phyloP scores from a whole-genome alignment of 768 basidiomycete species.

The Rhodosporidiobolus sp. region DNA sequence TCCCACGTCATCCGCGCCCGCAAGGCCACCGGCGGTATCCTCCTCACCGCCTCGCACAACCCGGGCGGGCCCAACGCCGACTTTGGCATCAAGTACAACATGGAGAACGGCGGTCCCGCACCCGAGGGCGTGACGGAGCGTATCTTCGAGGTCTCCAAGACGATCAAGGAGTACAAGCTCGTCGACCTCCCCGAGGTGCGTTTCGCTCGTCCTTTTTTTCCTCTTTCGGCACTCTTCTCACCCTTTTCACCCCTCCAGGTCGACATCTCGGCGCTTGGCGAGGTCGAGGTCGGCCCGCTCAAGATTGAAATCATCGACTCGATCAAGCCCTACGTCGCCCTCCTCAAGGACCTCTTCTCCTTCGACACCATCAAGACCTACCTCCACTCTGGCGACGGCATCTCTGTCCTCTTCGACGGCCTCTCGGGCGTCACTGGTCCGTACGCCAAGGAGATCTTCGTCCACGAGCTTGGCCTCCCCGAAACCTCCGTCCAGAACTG shows the following conservation, averaged over 20 bases:
- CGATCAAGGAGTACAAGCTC: slow-evolving; percentile 77
- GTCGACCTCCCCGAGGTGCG: slow-evolving; percentile 72
- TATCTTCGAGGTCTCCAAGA: slow-evolving; percentile 88
- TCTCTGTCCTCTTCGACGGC: slow-evolving; percentile 90
- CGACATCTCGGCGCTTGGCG: slow-evolving; percentile 77
- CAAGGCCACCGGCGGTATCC: slow-evolving; percentile 93
- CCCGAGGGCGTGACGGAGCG: slow-evolving; percentile 94
- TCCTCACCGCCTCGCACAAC: slow-evolving; percentile 95
- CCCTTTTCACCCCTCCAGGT: slow-evolving; percentile 54
- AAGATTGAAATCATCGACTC: slow-evolving; percentile 90
- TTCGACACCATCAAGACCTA: slow-evolving; percentile 87
- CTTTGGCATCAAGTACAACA: slow-evolving; percentile 99
- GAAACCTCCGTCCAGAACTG: slow-evolving; percentile 84
- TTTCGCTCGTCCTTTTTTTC: slow-evolving; percentile 11
- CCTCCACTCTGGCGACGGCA: slow-evolving; percentile 66
- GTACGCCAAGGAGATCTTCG: slow-evolving; percentile 82
- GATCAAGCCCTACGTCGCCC: slow-evolving; percentile 76
- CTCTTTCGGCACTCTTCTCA: too few species aligned
- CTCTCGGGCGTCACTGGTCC: slow-evolving; percentile 96
- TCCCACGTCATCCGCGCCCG: slow-evolving; percentile 94
- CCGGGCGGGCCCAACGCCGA: slow-evolving; percentile 95
- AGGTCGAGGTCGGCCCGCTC: slow-evolving; percentile 73
- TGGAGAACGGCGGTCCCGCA: slow-evolving; percentile 93
- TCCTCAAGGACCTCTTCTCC: slow-evolving; percentile 88
- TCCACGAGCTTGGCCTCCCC: slow-evolving; percentile 75